A percentile compares a stretch with the other conserved stretches of the same genome.
Evolutionary conservation across 179 eudicot species (phyloP).

Genomic region (Silene noctiflora): DNA sequence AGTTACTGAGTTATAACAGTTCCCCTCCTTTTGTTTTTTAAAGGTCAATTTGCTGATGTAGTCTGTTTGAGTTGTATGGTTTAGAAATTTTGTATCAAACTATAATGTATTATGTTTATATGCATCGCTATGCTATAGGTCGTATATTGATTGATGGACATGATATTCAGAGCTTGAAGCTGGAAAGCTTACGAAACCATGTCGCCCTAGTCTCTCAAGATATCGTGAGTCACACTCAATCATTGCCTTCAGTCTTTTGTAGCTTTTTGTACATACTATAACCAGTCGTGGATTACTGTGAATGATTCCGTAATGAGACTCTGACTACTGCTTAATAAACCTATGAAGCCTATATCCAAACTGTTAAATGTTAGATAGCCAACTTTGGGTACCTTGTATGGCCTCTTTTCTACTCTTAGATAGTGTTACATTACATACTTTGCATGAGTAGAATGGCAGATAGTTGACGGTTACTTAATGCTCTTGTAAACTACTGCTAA

Average conservation of each 20-base stretch:
- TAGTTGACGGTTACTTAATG: not conserved
- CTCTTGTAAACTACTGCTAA: not conserved
- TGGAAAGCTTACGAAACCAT: constrained; percentile 77
- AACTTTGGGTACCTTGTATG: not conserved
- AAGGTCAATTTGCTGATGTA: constrained; percentile 3
- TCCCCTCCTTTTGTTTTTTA: not conserved
- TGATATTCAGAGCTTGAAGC: constrained; percentile 46
- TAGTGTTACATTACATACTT: not conserved
- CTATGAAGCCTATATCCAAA: not conserved
- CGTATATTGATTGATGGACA: constrained; percentile 61
- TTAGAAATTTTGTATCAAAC: constrained; percentile 12
- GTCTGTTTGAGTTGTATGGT: constrained; percentile 14
- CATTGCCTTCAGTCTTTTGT: constrained; percentile 12
- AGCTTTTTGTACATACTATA: not conserved
- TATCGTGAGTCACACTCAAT: constrained; percentile 48
- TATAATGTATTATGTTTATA: constrained; percentile 3
- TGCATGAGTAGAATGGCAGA: not conserved
- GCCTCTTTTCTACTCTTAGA: not conserved
- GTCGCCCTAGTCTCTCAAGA: constrained; percentile 91
- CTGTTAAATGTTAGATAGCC: not conserved
- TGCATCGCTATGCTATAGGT: constrained; percentile 43
- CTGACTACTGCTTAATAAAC: not conserved
- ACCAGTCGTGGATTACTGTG: not conserved
- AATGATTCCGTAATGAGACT: not conserved
- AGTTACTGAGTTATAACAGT: constrained; percentile 31